Evolutionary conservation across 257 asterid species (phyloP).

Genomic region (Echites panduratus): DNA sequence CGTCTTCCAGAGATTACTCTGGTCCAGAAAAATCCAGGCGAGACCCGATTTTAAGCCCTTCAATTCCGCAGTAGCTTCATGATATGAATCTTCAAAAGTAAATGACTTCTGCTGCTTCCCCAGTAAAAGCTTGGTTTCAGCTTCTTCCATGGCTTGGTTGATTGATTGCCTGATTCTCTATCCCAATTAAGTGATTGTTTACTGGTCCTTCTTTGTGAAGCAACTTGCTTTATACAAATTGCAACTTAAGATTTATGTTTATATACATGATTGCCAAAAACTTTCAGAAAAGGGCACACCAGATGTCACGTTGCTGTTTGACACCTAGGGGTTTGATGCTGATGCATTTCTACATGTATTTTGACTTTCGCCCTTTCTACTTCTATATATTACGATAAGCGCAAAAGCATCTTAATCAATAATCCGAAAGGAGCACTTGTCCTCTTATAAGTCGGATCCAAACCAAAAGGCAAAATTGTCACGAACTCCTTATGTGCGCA

Average conservation of each 20-base stretch:
- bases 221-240: background rate
- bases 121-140: constrained; percentile 19
- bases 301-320: background rate
- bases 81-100: constrained; percentile 16
- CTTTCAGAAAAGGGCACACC: background rate
- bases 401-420: too few relatives aligned
- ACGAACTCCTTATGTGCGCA: background rate
- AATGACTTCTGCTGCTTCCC: constrained; percentile 21
- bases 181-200: background rate
- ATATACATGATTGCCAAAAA: background rate
- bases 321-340: background rate
- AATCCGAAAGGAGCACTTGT: too few relatives aligned
- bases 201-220: too few relatives aligned
- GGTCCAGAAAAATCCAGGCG: constrained; percentile 74
- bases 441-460: too few relatives aligned
- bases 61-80: constrained; percentile 31
- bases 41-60: constrained; percentile 53
- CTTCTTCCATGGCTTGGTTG: constrained; percentile 26
- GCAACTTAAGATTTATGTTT: background rate
- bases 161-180: background rate
- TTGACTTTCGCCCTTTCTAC: background rate
- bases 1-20: constrained; percentile 58
- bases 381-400: too few relatives aligned
- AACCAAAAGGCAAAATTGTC: background rate
- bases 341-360: background rate